Conservation (phyloP, 495 filamentous ascomycete genomes). For the Aspergillus heteromorphus region DNA sequence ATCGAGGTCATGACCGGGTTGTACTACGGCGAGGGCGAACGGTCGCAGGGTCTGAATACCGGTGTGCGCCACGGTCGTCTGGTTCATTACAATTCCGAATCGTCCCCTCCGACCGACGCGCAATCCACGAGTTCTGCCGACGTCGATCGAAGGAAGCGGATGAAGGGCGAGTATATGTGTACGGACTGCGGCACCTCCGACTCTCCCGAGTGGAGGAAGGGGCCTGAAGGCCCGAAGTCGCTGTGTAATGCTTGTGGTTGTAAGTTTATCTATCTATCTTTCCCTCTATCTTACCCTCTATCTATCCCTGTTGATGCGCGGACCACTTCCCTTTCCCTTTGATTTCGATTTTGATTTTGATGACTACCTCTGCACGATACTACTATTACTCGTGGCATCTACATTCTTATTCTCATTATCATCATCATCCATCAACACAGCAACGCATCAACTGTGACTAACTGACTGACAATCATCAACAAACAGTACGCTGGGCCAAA, state of each 20-base stretch:
- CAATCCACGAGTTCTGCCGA: conserved; percentile 25
- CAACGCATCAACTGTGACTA: too few species aligned
- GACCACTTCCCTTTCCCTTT: too few species aligned
- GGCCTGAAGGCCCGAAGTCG: conserved; percentile 89
- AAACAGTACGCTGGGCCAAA: conserved; percentile 65
- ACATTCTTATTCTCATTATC: too few species aligned
- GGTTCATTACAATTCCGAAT: conserved; percentile 67
- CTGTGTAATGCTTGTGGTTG: conserved; percentile 96
- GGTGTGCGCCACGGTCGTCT: conserved; percentile 73
- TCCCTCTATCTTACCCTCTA: too few species aligned
- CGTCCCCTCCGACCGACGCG: conserved; percentile 78
- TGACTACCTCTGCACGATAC: too few species aligned
- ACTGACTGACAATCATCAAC: not conserved
- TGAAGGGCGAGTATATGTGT: conserved; percentile 96
- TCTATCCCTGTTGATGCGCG: too few species aligned
- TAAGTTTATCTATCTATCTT: conserved; percentile 27
- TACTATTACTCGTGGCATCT: too few species aligned
- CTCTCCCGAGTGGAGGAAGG: conserved; percentile 95
- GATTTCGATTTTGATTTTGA: conserved; percentile 1
- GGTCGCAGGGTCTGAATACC: conserved; percentile 82
- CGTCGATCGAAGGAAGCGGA: conserved; percentile 83
- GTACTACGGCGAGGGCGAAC: conserved; percentile 81
- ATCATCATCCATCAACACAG: too few species aligned
- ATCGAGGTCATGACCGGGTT: conserved; percentile 94
- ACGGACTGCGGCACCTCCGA: conserved; percentile 93